Base-by-base conservation (phyloP, 441 rosid species). In the Gossypium lobatum region DNA sequence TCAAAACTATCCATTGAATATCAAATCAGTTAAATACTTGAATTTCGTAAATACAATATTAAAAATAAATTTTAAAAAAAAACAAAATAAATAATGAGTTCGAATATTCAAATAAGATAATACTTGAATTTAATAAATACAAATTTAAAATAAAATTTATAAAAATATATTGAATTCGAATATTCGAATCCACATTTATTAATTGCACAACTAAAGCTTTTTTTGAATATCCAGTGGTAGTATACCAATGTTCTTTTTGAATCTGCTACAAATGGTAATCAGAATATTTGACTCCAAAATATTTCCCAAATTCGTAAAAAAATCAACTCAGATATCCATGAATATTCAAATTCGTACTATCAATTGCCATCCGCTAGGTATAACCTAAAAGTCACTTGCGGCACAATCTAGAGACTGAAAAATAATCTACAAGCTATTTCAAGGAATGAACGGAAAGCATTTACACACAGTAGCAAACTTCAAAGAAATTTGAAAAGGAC, bases 401-500 rank as follows among this genome's bases (percentile, higher is more conserved):
- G 37, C 18, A 20, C 9, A 3, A 3, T 66, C 13, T 6, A 25
- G n/a, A 23, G 14, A 14, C 55, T n/a, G 39, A 14, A 50, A 25
- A 67, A 67, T 9, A 7, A 48, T 16, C 48, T 52, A 52, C 60
- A 37, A 18, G 14, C 21, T 25, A 14, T 13, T 48, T 66, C 37
- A 66, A 14, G 50, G 42, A 67, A 67, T 7, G 57, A 23, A 67
- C 37, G 21, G 45, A 50, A 8, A 69, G 3, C 39, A 16, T 26
- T 52, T 52, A 57, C 5, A 61, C 18, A 70, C 58, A 0, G 21
- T 11, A 20, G 8, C 25, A 58, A 3, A 50, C 31, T 26, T 26
- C 37, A 31, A 73, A 54, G 70, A 71, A 60, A 58, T 71, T 55
- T 59, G 75, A 75, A 69, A 54, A 72, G 52, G 75, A 66, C 61